Conservation (phyloP, 352 stramenopile genomes). For the Hyphochytrium catenoides region DNA sequence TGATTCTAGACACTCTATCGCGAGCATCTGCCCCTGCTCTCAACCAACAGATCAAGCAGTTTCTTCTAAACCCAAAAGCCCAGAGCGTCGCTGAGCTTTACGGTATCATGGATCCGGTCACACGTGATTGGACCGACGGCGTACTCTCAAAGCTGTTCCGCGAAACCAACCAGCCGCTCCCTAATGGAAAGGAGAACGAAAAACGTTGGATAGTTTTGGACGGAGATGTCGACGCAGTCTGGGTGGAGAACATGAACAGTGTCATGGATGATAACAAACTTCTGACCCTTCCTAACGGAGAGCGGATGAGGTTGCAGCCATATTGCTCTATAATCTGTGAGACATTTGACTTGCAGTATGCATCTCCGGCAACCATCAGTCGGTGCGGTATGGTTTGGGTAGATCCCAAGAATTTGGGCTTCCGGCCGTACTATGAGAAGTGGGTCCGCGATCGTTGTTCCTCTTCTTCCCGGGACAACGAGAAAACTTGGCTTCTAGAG, state of each 20-base stretch:
- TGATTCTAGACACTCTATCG: constrained; percentile 67
- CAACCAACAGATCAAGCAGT: constrained; percentile 70
- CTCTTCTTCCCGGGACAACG: constrained; percentile 13
- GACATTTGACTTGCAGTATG: constrained; percentile 85
- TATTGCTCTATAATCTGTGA: constrained; percentile 83
- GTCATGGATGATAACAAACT: constrained; percentile 94
- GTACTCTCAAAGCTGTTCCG: constrained; percentile 81
- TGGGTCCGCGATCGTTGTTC: constrained; percentile 74
- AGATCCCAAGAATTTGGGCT: constrained; percentile 84
- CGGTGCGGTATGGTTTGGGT: constrained; percentile 91
- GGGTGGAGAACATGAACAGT: constrained; percentile 94
- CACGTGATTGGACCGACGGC: constrained; percentile 83
- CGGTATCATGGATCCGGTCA: constrained; percentile 79
- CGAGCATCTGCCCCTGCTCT: constrained; percentile 55
- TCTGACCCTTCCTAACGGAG: constrained; percentile 79
- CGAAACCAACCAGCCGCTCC: constrained; percentile 75
- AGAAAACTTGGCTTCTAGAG: constrained; percentile 30
- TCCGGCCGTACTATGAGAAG: constrained; percentile 75
- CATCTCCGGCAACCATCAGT: constrained; percentile 77
- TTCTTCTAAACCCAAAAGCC: constrained; percentile 80
- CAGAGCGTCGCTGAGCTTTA: constrained; percentile 80
- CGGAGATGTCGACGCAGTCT: constrained; percentile 83
- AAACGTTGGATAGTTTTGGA: constrained; percentile 87
- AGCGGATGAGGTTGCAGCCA: constrained; percentile 74
- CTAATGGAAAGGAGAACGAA: constrained; percentile 65